A percentile compares a stretch with the other conserved stretches of the same genome.
Evolutionary conservation across 331 rosid species (phyloP).

Genomic region (Pyracantha coccinea): DNA sequence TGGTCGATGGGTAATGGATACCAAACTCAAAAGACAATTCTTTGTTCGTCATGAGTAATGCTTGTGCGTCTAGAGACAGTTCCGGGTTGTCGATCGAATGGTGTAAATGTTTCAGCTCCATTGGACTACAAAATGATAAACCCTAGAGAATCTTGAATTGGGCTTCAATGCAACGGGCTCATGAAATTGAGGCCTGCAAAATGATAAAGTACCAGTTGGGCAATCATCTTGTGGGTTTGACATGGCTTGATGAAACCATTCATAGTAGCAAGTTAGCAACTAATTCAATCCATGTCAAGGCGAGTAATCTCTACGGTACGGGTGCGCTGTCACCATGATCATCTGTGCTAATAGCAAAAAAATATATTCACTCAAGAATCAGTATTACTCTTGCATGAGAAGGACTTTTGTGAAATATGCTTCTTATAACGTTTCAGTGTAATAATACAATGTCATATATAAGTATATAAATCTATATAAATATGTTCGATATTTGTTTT

Average conservation of each 20-base stretch:
- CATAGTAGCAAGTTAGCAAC: not conserved
- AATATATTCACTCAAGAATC: not conserved
- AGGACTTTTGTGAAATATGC: no score
- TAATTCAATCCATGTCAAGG: not conserved
- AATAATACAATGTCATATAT: no score
- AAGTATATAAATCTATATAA: no score
- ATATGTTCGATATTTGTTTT: not conserved
- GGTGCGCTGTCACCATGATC: not conserved
- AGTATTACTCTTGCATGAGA: no score
- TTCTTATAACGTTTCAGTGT: no score
- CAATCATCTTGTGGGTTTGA: not conserved
- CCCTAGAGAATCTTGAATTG: not conserved
- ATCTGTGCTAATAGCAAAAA: no score
- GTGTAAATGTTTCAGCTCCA: not conserved
- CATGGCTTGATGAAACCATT: not conserved
- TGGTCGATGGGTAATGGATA: not conserved
- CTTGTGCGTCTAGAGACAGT: not conserved
- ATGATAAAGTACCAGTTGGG: not conserved
- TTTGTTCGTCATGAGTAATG: not conserved
- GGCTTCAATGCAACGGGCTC: not conserved
- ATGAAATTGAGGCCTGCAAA: not conserved
- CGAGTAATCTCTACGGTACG: no score
- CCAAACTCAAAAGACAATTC: not conserved
- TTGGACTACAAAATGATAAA: not conserved
- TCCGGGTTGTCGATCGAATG: rapidly evolving